Percentiles rank a stretch among this genome's conserved stretches.
Conservation (phyloP, 106 monocot genomes). For the Dactylorhiza incarnata region DNA sequence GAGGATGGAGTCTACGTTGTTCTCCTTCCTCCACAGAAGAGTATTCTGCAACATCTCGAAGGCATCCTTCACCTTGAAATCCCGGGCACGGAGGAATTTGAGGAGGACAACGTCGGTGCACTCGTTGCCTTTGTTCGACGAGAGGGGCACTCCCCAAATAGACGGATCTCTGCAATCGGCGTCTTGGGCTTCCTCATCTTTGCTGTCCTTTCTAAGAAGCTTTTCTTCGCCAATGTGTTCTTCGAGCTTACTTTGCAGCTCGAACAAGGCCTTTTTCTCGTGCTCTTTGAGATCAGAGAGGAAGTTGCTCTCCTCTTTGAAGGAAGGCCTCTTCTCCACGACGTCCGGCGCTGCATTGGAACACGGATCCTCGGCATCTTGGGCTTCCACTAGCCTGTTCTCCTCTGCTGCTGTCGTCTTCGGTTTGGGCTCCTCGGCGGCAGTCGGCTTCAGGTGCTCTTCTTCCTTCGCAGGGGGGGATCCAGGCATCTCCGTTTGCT, state of each 20-base stretch:
- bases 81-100: conserved; percentile 58
- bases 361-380: background rate
- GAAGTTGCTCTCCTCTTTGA: conserved; percentile 69
- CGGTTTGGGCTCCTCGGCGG: conserved; percentile 15
- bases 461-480: background rate
- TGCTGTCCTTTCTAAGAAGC: conserved; percentile 27
- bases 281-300: conserved; percentile 65
- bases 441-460: background rate
- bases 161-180: conserved; percentile 15
- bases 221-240: conserved; percentile 43
- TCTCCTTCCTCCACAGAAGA: conserved; percentile 48
- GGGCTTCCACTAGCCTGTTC: conserved; percentile 9
- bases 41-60: conserved; percentile 47
- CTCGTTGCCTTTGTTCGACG: conserved; percentile 22
- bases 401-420: conserved; percentile 11
- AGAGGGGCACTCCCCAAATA: conserved; percentile 65
- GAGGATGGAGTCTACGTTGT: conserved; percentile 28
- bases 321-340: conserved; percentile 49
- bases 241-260: conserved; percentile 52
- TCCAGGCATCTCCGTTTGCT: conserved; percentile 20
- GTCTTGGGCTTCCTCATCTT: conserved; percentile 3
- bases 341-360: background rate
- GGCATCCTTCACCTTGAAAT: conserved; percentile 40
- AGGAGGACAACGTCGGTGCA: conserved; percentile 49
- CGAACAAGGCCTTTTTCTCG: conserved; percentile 66